Base-by-base conservation (phyloP, 2,329 filamentous ascomycete species). In the Trichoderma breve region DNA sequence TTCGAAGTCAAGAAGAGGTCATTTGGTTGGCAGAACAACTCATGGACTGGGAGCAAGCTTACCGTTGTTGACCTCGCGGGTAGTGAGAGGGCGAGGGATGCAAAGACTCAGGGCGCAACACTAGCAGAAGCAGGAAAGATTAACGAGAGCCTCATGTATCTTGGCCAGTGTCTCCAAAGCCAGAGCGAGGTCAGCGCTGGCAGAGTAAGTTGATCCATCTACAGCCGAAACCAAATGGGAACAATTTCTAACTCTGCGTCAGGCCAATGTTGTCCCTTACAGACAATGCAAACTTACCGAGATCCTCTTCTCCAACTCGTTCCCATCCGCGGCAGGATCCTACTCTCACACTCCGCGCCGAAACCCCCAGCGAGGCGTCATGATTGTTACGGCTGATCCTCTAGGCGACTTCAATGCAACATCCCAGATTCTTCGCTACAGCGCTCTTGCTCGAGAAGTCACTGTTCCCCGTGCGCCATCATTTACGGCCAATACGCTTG, bases 61-160 rank as follows among this genome's bases (percentile, higher is more conserved):
- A 97, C 94, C 0, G 91, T 98, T 74, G 95, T 97, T 60, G 95
- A 98, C 80, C 84, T 98, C 66, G 95, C 95, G 21, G 95, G 95
- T 15, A 98, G 96, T 73, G 96, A 99, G 82, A 90, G 96, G 73
- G 95, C 95, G 18, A 89, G 95, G 73, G 94, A 96, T 74, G 95
- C 96, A 30, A 98, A 98, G 85, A 98, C 96, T 0, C 93, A 94
- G 0, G 96, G 96, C 14, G 91, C 94, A 4, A 98, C 95, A 0
- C 87, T 99, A 15, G 95, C 93, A 0, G 96, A 99, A 83, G 96
- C 95, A 43, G 96, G 96, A 68, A 98, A 98, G 83, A 99, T 99
- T 80, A 99, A 99, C 78, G 95, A 98, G 81, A 97, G 93, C 78
- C 84, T 99, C 79, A 99, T 99, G 96, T 98, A 98, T 80, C 87